These are phyloP conservation scores for Yamadazyma pseudoaaseri DNA, from an alignment of 1,139 yeast species.

Conservation along the genomic window DNA sequence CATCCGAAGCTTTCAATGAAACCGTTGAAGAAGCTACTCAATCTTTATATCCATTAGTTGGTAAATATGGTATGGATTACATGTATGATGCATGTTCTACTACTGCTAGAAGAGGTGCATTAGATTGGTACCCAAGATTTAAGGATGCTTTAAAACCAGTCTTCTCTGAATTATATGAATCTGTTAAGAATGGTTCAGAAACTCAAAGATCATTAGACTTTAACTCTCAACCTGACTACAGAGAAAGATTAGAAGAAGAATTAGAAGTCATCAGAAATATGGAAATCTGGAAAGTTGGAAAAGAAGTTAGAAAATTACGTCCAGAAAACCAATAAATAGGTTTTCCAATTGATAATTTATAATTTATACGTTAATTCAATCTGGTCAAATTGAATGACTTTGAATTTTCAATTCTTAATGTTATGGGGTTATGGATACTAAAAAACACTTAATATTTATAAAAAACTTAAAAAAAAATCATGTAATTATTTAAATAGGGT, in stretches of 20 bases:
- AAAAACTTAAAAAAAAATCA: slow-evolving; percentile 14
- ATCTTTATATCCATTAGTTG: slow-evolving; percentile 97
- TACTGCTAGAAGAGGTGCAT: slow-evolving; percentile 99
- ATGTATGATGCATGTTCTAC: slow-evolving; percentile 99
- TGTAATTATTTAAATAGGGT: slow-evolving; percentile 22
- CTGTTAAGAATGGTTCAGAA: slow-evolving; percentile 95
- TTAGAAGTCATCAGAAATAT: slow-evolving; percentile 88
- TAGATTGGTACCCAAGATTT: slow-evolving; percentile 99
- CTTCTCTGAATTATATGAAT: slow-evolving; percentile 90
- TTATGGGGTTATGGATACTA: slow-evolving; percentile 9
- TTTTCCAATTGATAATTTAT: neutral
- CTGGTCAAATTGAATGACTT: slow-evolving; percentile 17
- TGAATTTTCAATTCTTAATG: slow-evolving; percentile 24
- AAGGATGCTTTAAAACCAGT: slow-evolving; percentile 99
- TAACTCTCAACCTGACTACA: slow-evolving; percentile 97
- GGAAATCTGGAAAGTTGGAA: slow-evolving; percentile 99
- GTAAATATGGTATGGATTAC: slow-evolving; percentile 99
- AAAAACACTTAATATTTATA: slow-evolving; percentile 11
- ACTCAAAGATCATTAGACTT: slow-evolving; percentile 97
- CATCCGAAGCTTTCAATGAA: slow-evolving; percentile 99
- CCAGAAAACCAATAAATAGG: slow-evolving; percentile 84
- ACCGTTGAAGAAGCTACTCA: slow-evolving; percentile 99
- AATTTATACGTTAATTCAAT: slow-evolving; percentile 9
- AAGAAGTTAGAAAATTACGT: slow-evolving; percentile 99
- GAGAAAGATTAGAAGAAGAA: slow-evolving; percentile 94